Base-by-base conservation (phyloP, 208 protist species). In the Wallacemonas sp. region DNA sequence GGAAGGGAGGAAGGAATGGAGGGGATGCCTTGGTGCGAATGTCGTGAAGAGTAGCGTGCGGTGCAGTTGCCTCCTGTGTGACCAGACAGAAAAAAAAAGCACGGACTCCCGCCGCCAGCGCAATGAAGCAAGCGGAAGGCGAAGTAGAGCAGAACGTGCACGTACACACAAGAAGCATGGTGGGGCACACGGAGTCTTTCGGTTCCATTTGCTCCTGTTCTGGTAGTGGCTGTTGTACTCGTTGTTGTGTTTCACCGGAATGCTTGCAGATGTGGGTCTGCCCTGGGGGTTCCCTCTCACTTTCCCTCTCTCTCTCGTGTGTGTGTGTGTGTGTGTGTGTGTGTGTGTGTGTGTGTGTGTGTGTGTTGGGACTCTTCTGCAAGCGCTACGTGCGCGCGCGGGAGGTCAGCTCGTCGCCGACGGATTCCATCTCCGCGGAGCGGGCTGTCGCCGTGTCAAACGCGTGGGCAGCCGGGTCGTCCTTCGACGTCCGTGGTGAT, bases 391-490 rank as follows among this genome's bases (percentile, higher is more conserved):
- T 32, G 18, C 74, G 50, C 42, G 65, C 11, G 22, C 64, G 68
- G 18, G 74, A 75, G 2, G 70, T 54, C 65, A 82, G 72, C 48
- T 46, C 63, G 16, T 76, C 76, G 3, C 76, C 76, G 14, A 82
- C 66, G 3, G 66, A 69, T 57, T 76, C 76, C 61, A 82, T 65
- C 67, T 82, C 76, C 45, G 65, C 76, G 3, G 64, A 70, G 62
- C 66, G 62, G 3, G 74, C 65, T 11, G 69, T 61, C 1, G 65
- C 57, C 25, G 67, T 61, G 50, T 80, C 69, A 65, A 80, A 80
- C 10, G 42, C 62, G 8, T 23, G 20, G 12, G 29, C 46, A 22
- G 5, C 48, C 7, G 14, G 20, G 48, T 31, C 25, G 25, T 31
- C 18, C 48, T 12, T 5, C 25, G 48, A 10, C 0, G 38, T 38